Percentiles rank a stretch among this genome's conserved stretches.
phyloP scores from a whole-genome alignment of 768 basidiomycete genomes.

The Mycena vitilis region DNA sequence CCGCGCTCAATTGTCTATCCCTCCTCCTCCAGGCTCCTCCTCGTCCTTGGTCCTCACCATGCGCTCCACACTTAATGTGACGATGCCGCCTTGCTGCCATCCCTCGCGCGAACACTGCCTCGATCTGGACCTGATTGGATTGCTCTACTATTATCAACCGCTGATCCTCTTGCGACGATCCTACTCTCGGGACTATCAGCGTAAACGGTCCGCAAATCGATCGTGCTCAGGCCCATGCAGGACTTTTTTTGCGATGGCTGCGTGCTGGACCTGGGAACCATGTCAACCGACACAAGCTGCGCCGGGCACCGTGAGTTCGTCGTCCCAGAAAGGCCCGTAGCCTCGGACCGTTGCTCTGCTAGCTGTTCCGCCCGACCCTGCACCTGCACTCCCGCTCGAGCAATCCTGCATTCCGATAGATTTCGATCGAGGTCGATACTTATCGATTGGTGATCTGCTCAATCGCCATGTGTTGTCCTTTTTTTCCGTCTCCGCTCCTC shows the following conservation, averaged over 20 bases:
- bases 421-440: no score
- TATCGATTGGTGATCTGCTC: no score
- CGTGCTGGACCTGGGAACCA: no score
- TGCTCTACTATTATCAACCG: background rate
- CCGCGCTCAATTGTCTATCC: background rate
- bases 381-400: no score
- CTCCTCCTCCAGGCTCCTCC: conserved; percentile 12
- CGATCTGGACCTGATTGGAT: background rate
- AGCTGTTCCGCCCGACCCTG: no score
- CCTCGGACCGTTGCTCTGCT: no score
- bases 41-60: background rate
- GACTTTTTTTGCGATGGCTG: background rate
- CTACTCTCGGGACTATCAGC: background rate
- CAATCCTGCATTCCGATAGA: no score
- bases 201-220: background rate
- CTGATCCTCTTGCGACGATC: background rate
- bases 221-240: background rate
- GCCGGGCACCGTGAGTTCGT: no score
- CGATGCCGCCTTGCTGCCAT: background rate
- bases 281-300: no score
- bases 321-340: no score
- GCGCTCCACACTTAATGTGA: conserved; percentile 2
- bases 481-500: no score
- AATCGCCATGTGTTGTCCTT: no score
- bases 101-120: background rate